Evolutionary conservation across 371 early-diverging fungal species (phyloP).

Genomic region (Dichotomocladium elegans): DNA sequence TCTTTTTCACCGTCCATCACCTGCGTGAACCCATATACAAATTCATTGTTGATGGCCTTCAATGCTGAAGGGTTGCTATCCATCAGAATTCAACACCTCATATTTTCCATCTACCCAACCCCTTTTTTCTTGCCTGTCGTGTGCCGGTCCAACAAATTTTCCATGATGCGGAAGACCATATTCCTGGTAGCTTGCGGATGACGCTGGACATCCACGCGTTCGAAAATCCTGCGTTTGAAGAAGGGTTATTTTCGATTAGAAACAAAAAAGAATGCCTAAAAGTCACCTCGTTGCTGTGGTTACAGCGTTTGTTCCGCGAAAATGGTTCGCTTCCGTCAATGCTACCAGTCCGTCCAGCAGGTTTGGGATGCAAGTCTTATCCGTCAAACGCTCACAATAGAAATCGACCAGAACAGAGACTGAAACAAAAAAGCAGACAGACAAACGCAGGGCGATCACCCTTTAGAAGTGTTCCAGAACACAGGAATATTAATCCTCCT

Average conservation of each 20-base stretch:
- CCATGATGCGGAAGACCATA: constrained; percentile 40
- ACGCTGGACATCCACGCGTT: constrained; percentile 58
- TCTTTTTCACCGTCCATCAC: constrained; percentile 97
- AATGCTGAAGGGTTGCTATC: constrained; percentile 14
- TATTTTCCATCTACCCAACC: neutral
- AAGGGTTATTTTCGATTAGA: neutral
- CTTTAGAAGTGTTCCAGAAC: no score
- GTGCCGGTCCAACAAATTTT: constrained; percentile 35
- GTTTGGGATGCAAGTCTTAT: constrained; percentile 69
- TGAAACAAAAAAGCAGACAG: constrained; percentile 5
- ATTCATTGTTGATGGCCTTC: constrained; percentile 53
- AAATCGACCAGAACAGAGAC: constrained; percentile 72
- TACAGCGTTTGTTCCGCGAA: constrained; percentile 53
- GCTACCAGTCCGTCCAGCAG: constrained; percentile 65
- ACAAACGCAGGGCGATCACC: no score
- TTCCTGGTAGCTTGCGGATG: constrained; percentile 57
- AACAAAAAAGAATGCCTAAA: neutral
- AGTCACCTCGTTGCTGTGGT: constrained; percentile 52
- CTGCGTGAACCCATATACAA: constrained; percentile 83
- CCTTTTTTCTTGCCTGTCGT: constrained; percentile 2
- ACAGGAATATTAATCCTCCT: no score
- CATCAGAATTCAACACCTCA: neutral
- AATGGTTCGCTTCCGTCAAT: constrained; percentile 54
- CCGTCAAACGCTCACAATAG: constrained; percentile 71
- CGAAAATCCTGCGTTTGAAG: constrained; percentile 52